phyloP scores from a whole-genome alignment of 108 stramenopile species.

The Mayamaea pseudoterrestris region DNA sequence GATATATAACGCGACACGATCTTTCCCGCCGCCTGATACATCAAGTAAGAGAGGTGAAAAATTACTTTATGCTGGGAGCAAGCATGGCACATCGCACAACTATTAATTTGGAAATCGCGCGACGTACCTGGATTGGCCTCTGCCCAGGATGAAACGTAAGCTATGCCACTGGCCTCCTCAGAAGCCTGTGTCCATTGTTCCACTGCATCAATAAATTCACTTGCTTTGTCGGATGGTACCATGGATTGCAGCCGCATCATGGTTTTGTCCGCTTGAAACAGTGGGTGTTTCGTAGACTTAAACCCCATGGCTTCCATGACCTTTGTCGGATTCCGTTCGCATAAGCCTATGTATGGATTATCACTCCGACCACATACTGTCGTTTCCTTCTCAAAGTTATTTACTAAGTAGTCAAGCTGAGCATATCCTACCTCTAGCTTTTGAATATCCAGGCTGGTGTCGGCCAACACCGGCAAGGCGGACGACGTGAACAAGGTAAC shows the following conservation, averaged over 20 bases:
- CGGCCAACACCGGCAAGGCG: no score
- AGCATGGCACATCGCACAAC: background rate
- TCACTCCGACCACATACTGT: constrained; percentile 54
- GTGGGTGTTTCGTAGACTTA: constrained; percentile 55
- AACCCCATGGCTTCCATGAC: constrained; percentile 78
- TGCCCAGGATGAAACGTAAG: constrained; percentile 74
- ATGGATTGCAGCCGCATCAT: constrained; percentile 39
- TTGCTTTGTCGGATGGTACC: constrained; percentile 34
- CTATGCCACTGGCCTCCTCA: constrained; percentile 43
- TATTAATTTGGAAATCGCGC: background rate
- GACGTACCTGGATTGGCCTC: constrained; percentile 80
- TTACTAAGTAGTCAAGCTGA: constrained; percentile 58
- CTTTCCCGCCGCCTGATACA: constrained; percentile 81
- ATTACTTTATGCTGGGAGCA: background rate
- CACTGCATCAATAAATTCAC: constrained; percentile 56
- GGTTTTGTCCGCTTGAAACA: constrained; percentile 66
- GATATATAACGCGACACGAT: constrained; percentile 64
- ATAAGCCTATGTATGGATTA: constrained; percentile 26
- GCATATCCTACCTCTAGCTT: no score
- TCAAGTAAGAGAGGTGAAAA: no score
- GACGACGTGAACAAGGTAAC: no score
- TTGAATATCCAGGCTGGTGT: no score
- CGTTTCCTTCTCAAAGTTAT: constrained; percentile 76
- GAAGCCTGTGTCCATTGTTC: constrained; percentile 30
- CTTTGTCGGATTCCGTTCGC: constrained; percentile 65